Evolutionary conservation across 305 asterid genomes (phyloP).

Genomic region (Fraxinus greggii): DNA sequence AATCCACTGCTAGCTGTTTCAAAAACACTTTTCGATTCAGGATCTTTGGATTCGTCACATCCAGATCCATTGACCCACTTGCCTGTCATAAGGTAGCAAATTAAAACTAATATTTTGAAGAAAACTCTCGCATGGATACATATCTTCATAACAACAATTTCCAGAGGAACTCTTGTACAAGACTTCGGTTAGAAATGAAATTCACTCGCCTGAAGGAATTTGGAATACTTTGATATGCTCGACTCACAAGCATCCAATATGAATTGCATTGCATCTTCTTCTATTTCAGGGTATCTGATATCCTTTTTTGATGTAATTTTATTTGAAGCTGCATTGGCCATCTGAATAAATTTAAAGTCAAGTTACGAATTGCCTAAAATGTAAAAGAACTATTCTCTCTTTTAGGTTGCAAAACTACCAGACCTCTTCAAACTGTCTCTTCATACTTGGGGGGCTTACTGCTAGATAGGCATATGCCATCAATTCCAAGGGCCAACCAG

Average conservation of each 20-base stretch:
- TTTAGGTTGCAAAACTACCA: slow-evolving; percentile 1
- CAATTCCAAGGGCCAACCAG: slow-evolving; percentile 93
- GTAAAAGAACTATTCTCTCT: background rate
- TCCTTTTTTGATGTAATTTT: slow-evolving; percentile 61
- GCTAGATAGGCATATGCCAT: slow-evolving; percentile 94
- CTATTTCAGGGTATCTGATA: slow-evolving; percentile 59
- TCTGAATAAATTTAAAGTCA: slow-evolving; percentile 35
- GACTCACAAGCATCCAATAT: slow-evolving; percentile 74
- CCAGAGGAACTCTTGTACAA: background rate
- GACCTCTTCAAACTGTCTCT: slow-evolving; percentile 69
- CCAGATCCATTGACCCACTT: slow-evolving; percentile 90
- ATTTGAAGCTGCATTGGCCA: slow-evolving; percentile 90
- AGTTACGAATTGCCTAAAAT: background rate
- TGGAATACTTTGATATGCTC: slow-evolving; percentile 81
- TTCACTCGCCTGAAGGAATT: slow-evolving; percentile 76
- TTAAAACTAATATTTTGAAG: background rate
- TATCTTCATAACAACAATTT: background rate
- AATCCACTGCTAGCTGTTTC: slow-evolving; percentile 90
- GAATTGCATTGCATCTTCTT: slow-evolving; percentile 82
- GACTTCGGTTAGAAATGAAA: background rate
- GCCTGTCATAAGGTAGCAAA: slow-evolving; percentile 41
- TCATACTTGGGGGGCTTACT: slow-evolving; percentile 86
- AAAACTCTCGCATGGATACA: background rate
- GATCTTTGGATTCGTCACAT: slow-evolving; percentile 85
- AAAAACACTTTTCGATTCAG: slow-evolving; percentile 78